Base-by-base conservation (phyloP, 1,284 basidiomycete species). In the Tetrapyrgos nigripes region DNA sequence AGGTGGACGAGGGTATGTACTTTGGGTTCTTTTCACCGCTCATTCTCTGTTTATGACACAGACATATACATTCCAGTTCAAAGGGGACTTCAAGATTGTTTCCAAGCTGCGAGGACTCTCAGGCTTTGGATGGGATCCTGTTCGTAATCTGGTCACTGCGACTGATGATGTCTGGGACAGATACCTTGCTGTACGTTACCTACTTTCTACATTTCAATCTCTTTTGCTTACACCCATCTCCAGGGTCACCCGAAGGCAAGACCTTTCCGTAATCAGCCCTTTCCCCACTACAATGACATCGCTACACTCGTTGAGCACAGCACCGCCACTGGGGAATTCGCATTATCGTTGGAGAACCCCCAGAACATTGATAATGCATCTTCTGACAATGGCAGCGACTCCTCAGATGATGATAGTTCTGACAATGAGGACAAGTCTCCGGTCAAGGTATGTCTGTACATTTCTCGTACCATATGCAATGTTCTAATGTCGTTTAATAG, bases 111-210 rank as follows among this genome's bases (percentile, higher is more conserved):
- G 65, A 2, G 58, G 57, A 0, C 55, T 46, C 14, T 75, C 73
- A n/a, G 74, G 74, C 1, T 75, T 73, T 66, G 73, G 75, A 1
- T 76, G 73, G 73, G 68, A 76, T 66, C 63, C 64, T 45, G 64
- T 23, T 3, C 43, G 51, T 6, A 33, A 64, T 9, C 35, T 70
- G 4, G 70, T 73, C 4, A 70, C 66, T 27, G 72, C 71, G 11
- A 46, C 59, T 9, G 66, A 68, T 33, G 58, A 64, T 27, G 73
- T 76, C 0, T 75, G 75, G 72, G 59, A 65, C 1, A 47, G 45
- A 1, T 55, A 64, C 26, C 17, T 71, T 3, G 51, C 54, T 56
- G 71, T 70, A 54, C 61, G 49, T 59, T 33, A 37, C 17, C 24
- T 19, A 53, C 17, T 48, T 45, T 43, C 26, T 46, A 40, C 19